Conservation (phyloP, 1,284 basidiomycete species). For the Trichosporon sp. region DNA sequence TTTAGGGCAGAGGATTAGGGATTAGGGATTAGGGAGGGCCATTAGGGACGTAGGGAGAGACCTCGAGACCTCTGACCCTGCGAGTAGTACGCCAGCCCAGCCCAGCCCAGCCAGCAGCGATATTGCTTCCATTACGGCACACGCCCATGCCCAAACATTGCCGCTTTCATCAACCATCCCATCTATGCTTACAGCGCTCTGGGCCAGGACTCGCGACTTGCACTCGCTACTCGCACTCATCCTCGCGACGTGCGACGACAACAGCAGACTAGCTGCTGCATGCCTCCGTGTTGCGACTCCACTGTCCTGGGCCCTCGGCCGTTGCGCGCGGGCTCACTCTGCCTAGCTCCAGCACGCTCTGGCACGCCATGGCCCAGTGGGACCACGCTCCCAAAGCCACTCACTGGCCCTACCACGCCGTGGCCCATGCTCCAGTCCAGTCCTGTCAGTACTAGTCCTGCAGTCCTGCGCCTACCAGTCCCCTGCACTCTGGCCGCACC, state of each 20-base stretch:
- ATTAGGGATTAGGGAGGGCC: too few relatives aligned
- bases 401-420: too few relatives aligned
- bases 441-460: neutral
- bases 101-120: neutral
- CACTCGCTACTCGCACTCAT: neutral
- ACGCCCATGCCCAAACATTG: neutral
- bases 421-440: neutral
- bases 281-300: neutral
- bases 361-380: too few relatives aligned
- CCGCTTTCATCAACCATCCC: neutral
- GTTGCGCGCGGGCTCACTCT: too few relatives aligned
- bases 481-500: neutral
- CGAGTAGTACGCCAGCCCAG: neutral
- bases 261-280: too few relatives aligned
- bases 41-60: too few relatives aligned
- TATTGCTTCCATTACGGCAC: neutral
- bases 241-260: too few relatives aligned
- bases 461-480: neutral
- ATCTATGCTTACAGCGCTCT: neutral
- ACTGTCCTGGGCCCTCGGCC: neutral
- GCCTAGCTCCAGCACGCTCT: too few relatives aligned
- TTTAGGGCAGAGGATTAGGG: too few relatives aligned
- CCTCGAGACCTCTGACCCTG: neutral
- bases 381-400: neutral
- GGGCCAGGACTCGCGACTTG: neutral